Evolutionary conservation across 2,329 filamentous ascomycete species (phyloP), one percentile per base, ranked within the genome.

Genomic region (Lachnellula occidentalis): DNA sequence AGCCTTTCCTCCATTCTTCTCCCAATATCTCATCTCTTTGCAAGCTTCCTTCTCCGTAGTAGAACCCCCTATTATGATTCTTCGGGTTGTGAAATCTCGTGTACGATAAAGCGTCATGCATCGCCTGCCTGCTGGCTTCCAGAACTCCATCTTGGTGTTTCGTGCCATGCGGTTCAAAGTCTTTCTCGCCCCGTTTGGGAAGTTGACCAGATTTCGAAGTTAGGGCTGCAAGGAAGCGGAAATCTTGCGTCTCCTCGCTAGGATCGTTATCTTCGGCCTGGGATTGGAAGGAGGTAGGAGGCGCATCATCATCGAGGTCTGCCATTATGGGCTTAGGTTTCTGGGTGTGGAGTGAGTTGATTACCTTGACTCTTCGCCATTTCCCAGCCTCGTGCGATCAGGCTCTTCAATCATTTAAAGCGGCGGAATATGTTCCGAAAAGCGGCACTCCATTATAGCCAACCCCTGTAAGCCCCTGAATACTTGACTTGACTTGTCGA

Each of bases 81-180:
- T 84, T 87, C 4, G 80, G 76, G n/a, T 78, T 74, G 68, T 96
- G 91, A 27, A 87, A 76, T 48, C 92, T 82, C 48, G 88, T 87
- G 69, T 87, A 87, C 50, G 83, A 80, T 53, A 97, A 78, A 2
- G 92, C 92, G 64, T 90, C 85, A 71, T 95, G 88, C 87, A 99
- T 94, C 19, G 92, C 92, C 62, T 81, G 78, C 52, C 92, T 85
- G 58, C 90, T 95, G 46, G 88, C 82, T 66, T 90, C 87, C 50
- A 99, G 83, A 8, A 86, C 82, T 54, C 81, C 79, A 61, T 86
- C 83, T 72, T 99, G 94, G 34, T 88, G 83, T 34, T 82, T 81
- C 2, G 94, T 97, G 47, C 89, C 88, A 72, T 97, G 91, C 27
- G 88, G 86, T 73, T 97, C 94, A 70, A 96, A 99, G 74, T 99